Evolutionary conservation across 257 asterid genomes (phyloP).

Genomic region (Fraxinus anomala): DNA sequence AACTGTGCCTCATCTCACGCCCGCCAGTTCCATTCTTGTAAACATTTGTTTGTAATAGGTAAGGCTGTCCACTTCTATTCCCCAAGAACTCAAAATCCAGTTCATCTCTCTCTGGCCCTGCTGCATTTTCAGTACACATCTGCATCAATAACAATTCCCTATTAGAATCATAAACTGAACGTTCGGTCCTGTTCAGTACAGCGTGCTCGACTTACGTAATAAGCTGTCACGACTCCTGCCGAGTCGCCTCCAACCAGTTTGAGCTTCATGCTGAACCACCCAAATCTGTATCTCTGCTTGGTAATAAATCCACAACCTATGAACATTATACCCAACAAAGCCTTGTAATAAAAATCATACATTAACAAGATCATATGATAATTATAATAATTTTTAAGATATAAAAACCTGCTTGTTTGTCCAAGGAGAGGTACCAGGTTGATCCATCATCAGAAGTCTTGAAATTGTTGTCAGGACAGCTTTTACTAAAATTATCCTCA

Average conservation of each 20-base stretch:
- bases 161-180: not conserved
- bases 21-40: slow-evolving; percentile 91
- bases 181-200: not conserved
- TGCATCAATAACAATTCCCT: slow-evolving; percentile 22
- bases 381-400: not conserved
- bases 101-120: slow-evolving; percentile 87
- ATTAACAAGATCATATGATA: not conserved
- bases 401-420: slow-evolving; percentile 61
- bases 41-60: slow-evolving; percentile 78
- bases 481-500: slow-evolving; percentile 68
- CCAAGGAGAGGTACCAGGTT: slow-evolving; percentile 83
- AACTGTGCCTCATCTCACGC: slow-evolving; percentile 85
- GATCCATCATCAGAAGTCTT: slow-evolving; percentile 86
- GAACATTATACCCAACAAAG: not conserved
- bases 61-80: slow-evolving; percentile 86
- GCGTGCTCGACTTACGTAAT: slow-evolving; percentile 55
- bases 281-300: slow-evolving; percentile 79
- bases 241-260: slow-evolving; percentile 86
- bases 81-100: slow-evolving; percentile 95
- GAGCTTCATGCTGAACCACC: slow-evolving; percentile 97
- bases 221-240: slow-evolving; percentile 98
- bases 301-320: slow-evolving; percentile 90
- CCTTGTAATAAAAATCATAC: not conserved
- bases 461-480: slow-evolving; percentile 79
- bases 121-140: slow-evolving; percentile 86